A percentile compares a stretch with the other conserved stretches of the same genome.
Evolutionary conservation across 2,329 filamentous ascomycete species (phyloP).

Genomic region (Stenocarpella maydis): DNA sequence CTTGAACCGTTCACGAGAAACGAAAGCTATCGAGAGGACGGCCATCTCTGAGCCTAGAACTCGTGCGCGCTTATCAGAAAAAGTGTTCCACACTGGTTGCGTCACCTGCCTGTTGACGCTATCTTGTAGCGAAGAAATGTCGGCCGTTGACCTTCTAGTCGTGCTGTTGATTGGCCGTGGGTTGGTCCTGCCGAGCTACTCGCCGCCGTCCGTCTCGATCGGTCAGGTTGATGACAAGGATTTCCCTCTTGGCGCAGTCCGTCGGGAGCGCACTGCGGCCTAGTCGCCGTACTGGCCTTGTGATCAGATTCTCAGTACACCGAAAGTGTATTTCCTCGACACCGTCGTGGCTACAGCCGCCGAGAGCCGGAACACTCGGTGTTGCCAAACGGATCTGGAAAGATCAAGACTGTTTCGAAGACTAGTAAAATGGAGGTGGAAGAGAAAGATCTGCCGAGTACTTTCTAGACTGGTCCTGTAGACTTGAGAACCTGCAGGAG

Average conservation of each 20-base stretch:
- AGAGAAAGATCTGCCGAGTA: background rate
- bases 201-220: constrained; percentile 8
- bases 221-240: background rate
- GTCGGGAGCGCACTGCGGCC: background rate
- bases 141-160: background rate
- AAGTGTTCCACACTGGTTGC: background rate
- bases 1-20: background rate
- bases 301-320: background rate
- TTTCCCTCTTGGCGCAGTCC: constrained; percentile 2
- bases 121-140: constrained; percentile 7
- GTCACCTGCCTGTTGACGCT: constrained; percentile 2
- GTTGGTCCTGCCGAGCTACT: constrained; percentile 20
- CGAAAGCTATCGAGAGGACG: background rate
- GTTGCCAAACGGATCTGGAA: background rate
- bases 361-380: background rate
- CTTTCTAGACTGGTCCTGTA: background rate
- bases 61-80: background rate
- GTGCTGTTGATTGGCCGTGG: constrained; percentile 4
- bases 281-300: background rate
- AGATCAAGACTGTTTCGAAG: background rate
- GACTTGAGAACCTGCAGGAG: background rate
- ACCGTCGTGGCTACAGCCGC: background rate
- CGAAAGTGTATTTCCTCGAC: background rate
- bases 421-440: background rate
- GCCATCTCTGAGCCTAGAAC: background rate